Conservation (phyloP, 352 stramenopile genomes). For the Phytopythium kandeliae region DNA sequence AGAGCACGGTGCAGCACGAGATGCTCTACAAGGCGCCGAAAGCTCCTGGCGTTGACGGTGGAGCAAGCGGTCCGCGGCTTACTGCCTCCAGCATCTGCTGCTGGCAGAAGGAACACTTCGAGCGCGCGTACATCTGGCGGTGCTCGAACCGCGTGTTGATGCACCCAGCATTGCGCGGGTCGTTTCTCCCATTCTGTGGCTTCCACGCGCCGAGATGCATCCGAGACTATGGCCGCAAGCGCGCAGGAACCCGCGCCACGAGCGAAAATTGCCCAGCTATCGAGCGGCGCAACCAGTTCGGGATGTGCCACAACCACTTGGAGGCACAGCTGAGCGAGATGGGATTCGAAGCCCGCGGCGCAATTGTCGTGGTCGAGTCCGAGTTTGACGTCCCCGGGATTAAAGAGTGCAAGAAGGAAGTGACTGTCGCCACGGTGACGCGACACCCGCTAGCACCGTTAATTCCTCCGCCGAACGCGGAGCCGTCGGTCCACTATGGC, state of each 20-base stretch:
- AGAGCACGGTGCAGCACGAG: slow-evolving; percentile 12
- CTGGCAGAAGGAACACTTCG: slow-evolving; percentile 59
- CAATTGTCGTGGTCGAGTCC: slow-evolving; percentile 36
- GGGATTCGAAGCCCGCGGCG: slow-evolving; percentile 38
- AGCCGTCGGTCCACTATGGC: background rate
- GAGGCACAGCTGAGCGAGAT: slow-evolving; percentile 52
- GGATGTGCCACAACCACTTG: slow-evolving; percentile 66
- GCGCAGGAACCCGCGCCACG: slow-evolving; percentile 10
- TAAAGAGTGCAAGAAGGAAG: slow-evolving; percentile 44
- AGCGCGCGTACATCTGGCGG: slow-evolving; percentile 44
- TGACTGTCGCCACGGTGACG: slow-evolving; percentile 7
- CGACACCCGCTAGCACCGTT: slow-evolving; percentile 54
- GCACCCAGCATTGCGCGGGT: slow-evolving; percentile 42
- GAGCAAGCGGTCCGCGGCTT: background rate
- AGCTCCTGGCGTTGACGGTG: background rate
- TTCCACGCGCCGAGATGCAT: slow-evolving; percentile 61
- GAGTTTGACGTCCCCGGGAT: slow-evolving; percentile 65
- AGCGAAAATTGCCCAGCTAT: slow-evolving; percentile 33
- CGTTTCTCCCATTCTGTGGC: slow-evolving; percentile 59
- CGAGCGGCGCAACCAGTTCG: slow-evolving; percentile 50
- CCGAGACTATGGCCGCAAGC: slow-evolving; percentile 45
- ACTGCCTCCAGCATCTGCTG: slow-evolving; percentile 15
- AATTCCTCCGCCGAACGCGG: slow-evolving; percentile 17
- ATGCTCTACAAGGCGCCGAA: slow-evolving; percentile 13
- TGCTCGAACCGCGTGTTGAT: slow-evolving; percentile 56